Evolutionary conservation across 164 flowering plant genomes (phyloP).

Genomic region (Piper longum): DNA sequence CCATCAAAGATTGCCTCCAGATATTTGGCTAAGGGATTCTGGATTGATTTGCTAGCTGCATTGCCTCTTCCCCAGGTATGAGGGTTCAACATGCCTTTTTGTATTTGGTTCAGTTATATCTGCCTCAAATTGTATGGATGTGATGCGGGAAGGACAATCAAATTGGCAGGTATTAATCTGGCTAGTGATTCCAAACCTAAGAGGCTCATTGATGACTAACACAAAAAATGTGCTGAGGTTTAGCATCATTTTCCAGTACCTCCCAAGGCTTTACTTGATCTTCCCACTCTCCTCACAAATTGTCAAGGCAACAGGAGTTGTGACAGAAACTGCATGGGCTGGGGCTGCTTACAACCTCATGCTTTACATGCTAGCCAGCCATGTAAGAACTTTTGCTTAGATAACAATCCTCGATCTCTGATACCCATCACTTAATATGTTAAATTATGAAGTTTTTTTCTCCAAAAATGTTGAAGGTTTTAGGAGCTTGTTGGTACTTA

Average conservation of each 20-base stretch:
- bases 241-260: slow-evolving; percentile 47
- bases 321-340: slow-evolving; percentile 77
- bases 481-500: slow-evolving; percentile 69
- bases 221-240: slow-evolving; percentile 44
- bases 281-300: slow-evolving; percentile 61
- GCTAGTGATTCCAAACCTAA: slow-evolving; percentile 48
- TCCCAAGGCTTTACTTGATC: slow-evolving; percentile 48
- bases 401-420: neutral
- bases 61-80: slow-evolving; percentile 90
- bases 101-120: neutral
- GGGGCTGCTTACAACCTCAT: slow-evolving; percentile 76
- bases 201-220: slow-evolving; percentile 50
- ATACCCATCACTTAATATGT: neutral
- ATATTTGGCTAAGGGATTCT: slow-evolving; percentile 46
- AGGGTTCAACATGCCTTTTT: neutral
- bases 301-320: slow-evolving; percentile 50
- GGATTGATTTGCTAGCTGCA: slow-evolving; percentile 71
- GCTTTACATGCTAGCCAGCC: slow-evolving; percentile 82
- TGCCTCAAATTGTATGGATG: neutral
- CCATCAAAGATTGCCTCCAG: slow-evolving; percentile 50
- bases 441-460: neutral
- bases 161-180: slow-evolving; percentile 58
- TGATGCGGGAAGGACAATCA: neutral
- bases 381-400: slow-evolving; percentile 29
- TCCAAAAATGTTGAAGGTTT: slow-evolving; percentile 21